Evolutionary conservation across 495 filamentous ascomycete species (phyloP), one percentile per base, ranked within the genome.

Genomic region (Neurospora sp.): DNA sequence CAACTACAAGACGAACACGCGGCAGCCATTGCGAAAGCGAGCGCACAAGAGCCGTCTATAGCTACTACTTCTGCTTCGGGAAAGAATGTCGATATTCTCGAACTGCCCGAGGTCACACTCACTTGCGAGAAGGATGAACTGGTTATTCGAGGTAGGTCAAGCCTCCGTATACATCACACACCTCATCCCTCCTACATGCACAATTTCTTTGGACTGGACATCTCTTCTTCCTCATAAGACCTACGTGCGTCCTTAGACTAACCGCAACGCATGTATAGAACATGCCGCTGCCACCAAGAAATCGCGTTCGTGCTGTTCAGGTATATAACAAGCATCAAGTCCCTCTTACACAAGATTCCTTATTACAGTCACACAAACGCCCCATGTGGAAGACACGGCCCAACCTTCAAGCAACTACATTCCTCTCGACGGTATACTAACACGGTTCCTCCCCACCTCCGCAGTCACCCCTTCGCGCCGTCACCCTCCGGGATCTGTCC

Each of bases 401-500:
- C 20, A 53, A 35, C 3, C 14, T 27, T 27, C 46, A 53, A 53
- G 5, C 12, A 61, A 31, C 6, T 8, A 59, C 53, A 31, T 61
- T 7, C 2, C 53, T 61, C 53, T 35, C 53, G 27, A 61, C 14
- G 12, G 27, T 35, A 61, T 61, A 61, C 53, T 61, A 35, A 61
- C 53, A 14, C 14, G 5, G 27, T 18, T 61, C 27, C 27, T 31
- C 3, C 16, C 70, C 31, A 18, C 70, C 12, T 38, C 70, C 70
- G 70, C 73, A 31, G 11, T 42, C 40, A 35, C 40, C 71, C 53
- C 53, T 61, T 14, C 53, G 27, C 53, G 27, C 27, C 53, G 53
- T 4, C 53, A 35, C 59, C 48, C 77, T 5, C 75, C 76, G 14
- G 68, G 37, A 27, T 73, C 75, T 53, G 91, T 98, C 16, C 89